Evolutionary conservation across 176 grass and related monocot genomes (phyloP).

Genomic region (Puccinellia tenuiflora): DNA sequence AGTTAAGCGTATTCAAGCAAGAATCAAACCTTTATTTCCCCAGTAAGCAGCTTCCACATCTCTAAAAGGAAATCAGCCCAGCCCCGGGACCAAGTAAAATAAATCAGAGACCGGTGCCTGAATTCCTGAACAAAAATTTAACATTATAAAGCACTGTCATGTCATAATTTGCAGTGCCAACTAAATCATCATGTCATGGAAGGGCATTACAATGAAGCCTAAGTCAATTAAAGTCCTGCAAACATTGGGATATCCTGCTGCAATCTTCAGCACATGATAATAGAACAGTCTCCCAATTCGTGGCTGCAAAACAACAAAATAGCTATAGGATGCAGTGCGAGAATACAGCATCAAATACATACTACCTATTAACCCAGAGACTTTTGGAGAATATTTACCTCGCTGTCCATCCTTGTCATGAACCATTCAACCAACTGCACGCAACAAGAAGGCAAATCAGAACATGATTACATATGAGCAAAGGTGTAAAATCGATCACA

Average conservation of each 20-base stretch:
- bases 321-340: not conserved
- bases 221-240: not conserved
- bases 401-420: rapidly evolving
- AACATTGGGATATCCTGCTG: not conserved
- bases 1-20: not conserved
- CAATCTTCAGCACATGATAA: conserved; percentile 3
- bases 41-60: conserved; percentile 11
- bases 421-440: not conserved
- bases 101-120: not conserved
- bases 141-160: not conserved
- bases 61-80: not conserved
- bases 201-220: not conserved
- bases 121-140: conserved; percentile 12
- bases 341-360: not conserved
- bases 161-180: not conserved
- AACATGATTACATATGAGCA: not conserved
- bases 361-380: not conserved
- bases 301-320: too few species aligned
- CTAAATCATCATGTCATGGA: not conserved
- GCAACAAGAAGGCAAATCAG: not conserved
- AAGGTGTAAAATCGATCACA: not conserved
- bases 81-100: not conserved
- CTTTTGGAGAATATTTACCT: not conserved
- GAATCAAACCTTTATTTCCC: not conserved
- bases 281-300: not conserved